Base-by-base conservation (phyloP, 768 basidiomycete species). In the Trametopsis cervina region DNA sequence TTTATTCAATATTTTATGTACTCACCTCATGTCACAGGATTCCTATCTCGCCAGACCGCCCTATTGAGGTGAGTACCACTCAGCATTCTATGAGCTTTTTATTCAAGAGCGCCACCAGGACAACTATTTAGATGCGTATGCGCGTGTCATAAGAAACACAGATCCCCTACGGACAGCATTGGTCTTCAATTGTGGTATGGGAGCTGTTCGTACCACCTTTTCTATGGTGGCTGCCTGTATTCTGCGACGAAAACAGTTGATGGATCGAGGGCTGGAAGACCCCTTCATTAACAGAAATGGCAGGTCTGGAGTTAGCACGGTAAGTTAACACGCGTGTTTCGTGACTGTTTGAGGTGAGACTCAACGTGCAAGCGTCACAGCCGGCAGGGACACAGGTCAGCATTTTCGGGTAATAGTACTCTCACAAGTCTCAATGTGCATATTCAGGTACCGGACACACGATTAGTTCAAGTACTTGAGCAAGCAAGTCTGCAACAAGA, bases 161-260 rank as follows among this genome's bases (percentile, higher is more conserved):
- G 89, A 95, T 57, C 94, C 95, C 2, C 67, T 84, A 3, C 71
- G 72, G 15, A 92, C 91, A 0, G 82, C 87, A 0, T 70, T 98
- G 17, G 87, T 98, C 3, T 97, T 98, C 63, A 92, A 88, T 42
- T 97, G 95, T 62, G 95, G 96, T 25, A 92, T 95, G 82, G 96
- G 96, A 39, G 91, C 90, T 2, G 94, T 97, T 1, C 78, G 95
- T 17, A 94, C 93, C 2, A 97, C 94, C 0, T 98, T 96, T 60
- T 92, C 90, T 2, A 98, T 98, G 96, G 78, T 85, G n/a, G 89
- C 92, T 5, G 93, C 95, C 0, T 80, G 83, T 48, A 72, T 99
- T 27, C 74, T 97, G 1, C 74, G 95, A 37, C 73, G 95, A 41
- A 88, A 84, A 52, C 77, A 81, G 57, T 60, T 81, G 26, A 61